Evolutionary conservation across 805 yeast species (phyloP).

Genomic region (Saccharomyces kudriavzevii): DNA sequence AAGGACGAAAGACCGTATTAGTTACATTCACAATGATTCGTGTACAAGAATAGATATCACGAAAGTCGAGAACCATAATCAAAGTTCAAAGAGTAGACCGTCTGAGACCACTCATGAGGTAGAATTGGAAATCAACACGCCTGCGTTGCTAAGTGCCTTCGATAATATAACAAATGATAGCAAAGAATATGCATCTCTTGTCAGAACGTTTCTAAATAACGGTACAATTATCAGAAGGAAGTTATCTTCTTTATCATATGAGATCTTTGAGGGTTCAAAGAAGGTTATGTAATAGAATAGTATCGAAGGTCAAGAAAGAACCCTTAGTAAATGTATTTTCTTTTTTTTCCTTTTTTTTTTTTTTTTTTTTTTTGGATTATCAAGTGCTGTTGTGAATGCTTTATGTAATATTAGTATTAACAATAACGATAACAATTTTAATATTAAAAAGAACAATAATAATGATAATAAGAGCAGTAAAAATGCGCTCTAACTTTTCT

Average conservation of each 20-base stretch:
- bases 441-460: too few species aligned
- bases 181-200: conserved; percentile 49
- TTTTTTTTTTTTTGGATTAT: background rate
- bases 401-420: background rate
- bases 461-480: conserved; percentile 1
- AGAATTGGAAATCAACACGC: conserved; percentile 45
- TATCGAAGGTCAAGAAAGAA: background rate
- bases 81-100: conserved; percentile 19
- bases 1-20: conserved; percentile 64
- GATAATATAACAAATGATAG: conserved; percentile 38
- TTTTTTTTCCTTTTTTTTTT: background rate
- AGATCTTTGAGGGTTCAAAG: conserved; percentile 32
- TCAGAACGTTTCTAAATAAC: conserved; percentile 52
- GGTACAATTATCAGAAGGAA: conserved; percentile 40
- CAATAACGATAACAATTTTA: conserved; percentile 1
- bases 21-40: conserved; percentile 68
- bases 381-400: conserved; percentile 1
- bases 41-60: conserved; percentile 69
- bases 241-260: conserved; percentile 27
- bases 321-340: background rate
- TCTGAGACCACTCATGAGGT: conserved; percentile 35
- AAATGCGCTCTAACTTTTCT: conserved; percentile 1
- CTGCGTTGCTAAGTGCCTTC: conserved; percentile 34
- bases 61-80: conserved; percentile 36
- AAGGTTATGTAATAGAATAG: conserved; percentile 17